A percentile compares a stretch with the other conserved stretches of the same genome.
Evolutionary conservation across 495 filamentous ascomycete genomes (phyloP).

Genomic region (Stereocaulon alpinum): DNA sequence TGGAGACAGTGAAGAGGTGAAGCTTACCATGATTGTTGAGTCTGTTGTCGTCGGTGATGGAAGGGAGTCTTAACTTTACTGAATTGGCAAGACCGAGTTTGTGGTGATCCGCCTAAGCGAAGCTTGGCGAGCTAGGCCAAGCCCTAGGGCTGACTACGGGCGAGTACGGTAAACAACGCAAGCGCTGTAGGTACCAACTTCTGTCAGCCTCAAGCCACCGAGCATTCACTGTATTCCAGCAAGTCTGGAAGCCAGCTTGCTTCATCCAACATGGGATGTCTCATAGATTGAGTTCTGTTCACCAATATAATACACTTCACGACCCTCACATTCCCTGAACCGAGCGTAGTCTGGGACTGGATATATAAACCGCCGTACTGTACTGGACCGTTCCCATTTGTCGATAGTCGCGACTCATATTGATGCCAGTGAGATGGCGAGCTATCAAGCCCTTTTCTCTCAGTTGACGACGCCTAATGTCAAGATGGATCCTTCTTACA

Average conservation of each 20-base stretch:
- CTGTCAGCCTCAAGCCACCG: no score
- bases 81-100: not conserved
- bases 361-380: not conserved
- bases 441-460: not conserved
- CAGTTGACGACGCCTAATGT: not conserved
- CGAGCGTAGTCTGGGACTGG: slow-evolving; percentile 1
- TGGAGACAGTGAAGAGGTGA: not conserved
- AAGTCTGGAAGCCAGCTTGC: not conserved
- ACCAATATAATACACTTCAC: not conserved
- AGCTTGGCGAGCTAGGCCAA: not conserved
- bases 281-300: not conserved
- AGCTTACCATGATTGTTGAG: slow-evolving; percentile 15
- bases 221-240: no score
- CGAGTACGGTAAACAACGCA: slow-evolving; percentile 3
- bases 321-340: not conserved
- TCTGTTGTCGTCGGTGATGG: not conserved
- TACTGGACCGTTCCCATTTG: not conserved
- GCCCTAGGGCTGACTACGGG: not conserved
- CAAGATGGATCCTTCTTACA: slow-evolving; percentile 33
- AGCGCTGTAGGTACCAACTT: not conserved
- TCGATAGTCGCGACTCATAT: not conserved
- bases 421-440: slow-evolving; percentile 4
- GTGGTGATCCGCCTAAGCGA: slow-evolving; percentile 10
- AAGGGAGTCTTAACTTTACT: not conserved
- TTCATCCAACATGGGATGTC: not conserved